Conservation (phyloP, 768 basidiomycete species). For the Calocera cornea region DNA sequence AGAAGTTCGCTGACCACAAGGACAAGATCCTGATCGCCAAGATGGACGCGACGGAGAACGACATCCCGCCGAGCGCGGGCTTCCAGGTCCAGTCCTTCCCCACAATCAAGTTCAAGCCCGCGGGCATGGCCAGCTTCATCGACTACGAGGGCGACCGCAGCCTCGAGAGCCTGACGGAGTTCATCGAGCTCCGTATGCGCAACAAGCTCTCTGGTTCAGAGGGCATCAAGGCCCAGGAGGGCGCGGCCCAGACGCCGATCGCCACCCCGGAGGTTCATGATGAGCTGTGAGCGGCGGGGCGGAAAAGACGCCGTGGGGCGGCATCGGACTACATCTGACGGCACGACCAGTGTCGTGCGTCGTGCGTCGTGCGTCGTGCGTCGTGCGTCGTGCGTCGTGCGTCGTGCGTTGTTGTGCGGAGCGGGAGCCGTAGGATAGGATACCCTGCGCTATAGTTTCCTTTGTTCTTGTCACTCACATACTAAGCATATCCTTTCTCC, state of each 20-base stretch:
- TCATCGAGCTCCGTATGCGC: conserved; percentile 68
- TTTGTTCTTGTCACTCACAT: background rate
- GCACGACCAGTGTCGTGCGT: too few species aligned
- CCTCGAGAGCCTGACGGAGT: conserved; percentile 70
- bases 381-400: too few species aligned
- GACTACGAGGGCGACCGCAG: conserved; percentile 91
- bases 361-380: too few species aligned
- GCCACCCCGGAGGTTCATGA: background rate
- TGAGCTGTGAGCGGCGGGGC: background rate
- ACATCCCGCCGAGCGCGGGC: conserved; percentile 72
- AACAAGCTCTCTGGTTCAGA: conserved; percentile 36
- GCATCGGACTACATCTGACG: too few species aligned
- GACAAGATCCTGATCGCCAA: conserved; percentile 78
- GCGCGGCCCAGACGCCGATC: background rate
- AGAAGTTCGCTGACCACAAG: conserved; percentile 63
- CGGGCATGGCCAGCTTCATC: conserved; percentile 71
- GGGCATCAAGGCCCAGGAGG: background rate
- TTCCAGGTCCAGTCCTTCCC: conserved; percentile 88
- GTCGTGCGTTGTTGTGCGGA: too few species aligned
- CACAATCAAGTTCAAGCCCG: conserved; percentile 91
- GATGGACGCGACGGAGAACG: conserved; percentile 93
- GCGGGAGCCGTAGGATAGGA: too few species aligned
- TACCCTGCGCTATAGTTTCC: background rate
- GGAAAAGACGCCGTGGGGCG: background rate
- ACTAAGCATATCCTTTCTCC: background rate